Evolutionary conservation across 768 basidiomycete species (phyloP).

Genomic region (Boletus sp.): DNA sequence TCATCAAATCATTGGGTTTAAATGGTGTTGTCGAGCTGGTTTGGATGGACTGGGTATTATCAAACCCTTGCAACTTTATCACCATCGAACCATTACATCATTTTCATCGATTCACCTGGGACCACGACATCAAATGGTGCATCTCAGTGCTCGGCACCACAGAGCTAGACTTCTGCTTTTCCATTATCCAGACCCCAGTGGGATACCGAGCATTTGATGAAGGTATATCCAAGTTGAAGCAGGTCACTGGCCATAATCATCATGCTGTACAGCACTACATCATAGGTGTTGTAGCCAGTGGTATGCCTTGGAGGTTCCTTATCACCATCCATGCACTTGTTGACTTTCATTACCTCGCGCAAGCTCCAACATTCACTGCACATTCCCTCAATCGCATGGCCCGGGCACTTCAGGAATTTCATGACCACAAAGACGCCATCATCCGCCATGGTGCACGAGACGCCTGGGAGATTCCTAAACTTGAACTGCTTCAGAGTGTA

Average conservation of each 20-base stretch:
- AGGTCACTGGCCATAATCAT: background rate
- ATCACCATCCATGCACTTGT: background rate
- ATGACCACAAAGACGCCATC: background rate
- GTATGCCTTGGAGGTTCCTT: background rate
- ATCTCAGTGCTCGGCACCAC: background rate
- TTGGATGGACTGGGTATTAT: background rate
- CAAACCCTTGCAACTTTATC: background rate
- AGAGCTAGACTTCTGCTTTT: background rate
- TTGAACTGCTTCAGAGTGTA: background rate
- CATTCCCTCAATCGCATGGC: background rate
- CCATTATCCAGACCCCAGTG: background rate
- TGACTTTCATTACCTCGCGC: background rate
- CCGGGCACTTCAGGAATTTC: background rate
- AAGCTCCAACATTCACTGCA: background rate
- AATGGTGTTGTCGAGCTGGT: background rate
- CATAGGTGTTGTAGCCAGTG: background rate
- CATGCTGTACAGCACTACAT: background rate
- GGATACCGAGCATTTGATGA: background rate
- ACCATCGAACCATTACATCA: background rate
- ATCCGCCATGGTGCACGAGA: background rate
- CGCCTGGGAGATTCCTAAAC: background rate
- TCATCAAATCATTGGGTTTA: background rate
- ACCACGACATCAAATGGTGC: conserved; percentile 2
- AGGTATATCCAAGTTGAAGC: background rate
- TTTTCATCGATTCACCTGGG: background rate